Percentiles rank a stretch among this genome's conserved stretches.
phyloP scores from a whole-genome alignment of 208 protist species.

The Leishmania arabica region DNA sequence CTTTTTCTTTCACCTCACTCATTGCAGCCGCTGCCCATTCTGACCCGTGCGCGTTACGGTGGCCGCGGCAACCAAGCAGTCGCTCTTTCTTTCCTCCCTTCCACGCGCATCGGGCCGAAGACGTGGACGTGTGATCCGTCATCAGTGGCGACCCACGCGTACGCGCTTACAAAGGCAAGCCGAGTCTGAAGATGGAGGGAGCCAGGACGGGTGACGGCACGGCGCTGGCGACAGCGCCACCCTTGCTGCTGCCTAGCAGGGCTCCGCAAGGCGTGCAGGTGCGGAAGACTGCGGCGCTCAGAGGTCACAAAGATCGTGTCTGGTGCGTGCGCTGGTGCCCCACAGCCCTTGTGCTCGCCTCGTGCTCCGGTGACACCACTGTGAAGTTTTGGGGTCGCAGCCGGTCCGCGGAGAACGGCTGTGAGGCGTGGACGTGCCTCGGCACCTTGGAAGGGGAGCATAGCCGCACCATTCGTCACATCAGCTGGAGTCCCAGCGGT shows the following conservation, averaged over 20 bases:
- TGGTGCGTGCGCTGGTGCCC: slow-evolving; percentile 89
- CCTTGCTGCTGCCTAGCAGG: slow-evolving; percentile 21
- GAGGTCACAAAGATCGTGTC: slow-evolving; percentile 74
- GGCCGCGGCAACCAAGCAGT: neutral
- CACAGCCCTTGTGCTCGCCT: slow-evolving; percentile 65
- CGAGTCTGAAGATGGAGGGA: neutral
- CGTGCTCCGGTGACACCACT: slow-evolving; percentile 69
- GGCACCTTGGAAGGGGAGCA: slow-evolving; percentile 73
- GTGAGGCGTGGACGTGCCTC: slow-evolving; percentile 49
- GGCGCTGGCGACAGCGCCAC: slow-evolving; percentile 7
- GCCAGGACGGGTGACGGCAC: neutral
- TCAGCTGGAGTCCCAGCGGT: slow-evolving; percentile 86
- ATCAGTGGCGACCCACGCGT: neutral
- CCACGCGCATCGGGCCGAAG: neutral
- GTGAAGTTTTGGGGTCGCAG: slow-evolving; percentile 66
- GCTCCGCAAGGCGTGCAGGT: slow-evolving; percentile 24
- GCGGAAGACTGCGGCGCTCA: slow-evolving; percentile 45
- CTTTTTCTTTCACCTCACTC: neutral
- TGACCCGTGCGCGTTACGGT: neutral
- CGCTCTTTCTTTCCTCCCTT: neutral
- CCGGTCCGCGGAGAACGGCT: neutral
- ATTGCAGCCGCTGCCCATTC: neutral
- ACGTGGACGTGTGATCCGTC: neutral
- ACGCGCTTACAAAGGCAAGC: neutral
- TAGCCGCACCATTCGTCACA: slow-evolving; percentile 72